These are phyloP conservation scores for Agaricus sinodeliciosus DNA, from an alignment of 768 basidiomycete species.

Conservation along the genomic window DNA sequence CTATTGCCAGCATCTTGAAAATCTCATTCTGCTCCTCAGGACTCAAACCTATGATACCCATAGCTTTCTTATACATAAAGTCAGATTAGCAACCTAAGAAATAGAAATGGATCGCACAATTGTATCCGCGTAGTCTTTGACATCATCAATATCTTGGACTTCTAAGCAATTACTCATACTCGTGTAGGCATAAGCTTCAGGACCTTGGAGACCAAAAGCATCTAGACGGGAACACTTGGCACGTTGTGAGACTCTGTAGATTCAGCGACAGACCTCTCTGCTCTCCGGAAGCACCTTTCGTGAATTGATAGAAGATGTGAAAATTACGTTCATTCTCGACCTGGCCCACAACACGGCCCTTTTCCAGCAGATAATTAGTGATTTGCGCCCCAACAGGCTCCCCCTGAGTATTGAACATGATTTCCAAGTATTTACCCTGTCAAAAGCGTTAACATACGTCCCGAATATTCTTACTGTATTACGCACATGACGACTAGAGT, in stretches of 20 bases:
- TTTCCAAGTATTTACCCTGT: slow-evolving; percentile 98
- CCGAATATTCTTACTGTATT: background rate
- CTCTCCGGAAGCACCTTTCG: slow-evolving; percentile 85
- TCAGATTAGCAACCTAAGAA: slow-evolving; percentile 4
- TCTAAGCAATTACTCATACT: slow-evolving; percentile 88
- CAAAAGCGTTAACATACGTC: slow-evolving; percentile 14
- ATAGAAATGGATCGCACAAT: slow-evolving; percentile 44
- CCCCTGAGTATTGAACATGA: slow-evolving; percentile 93
- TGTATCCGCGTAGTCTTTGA: slow-evolving; percentile 82
- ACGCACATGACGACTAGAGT: slow-evolving; percentile 95
- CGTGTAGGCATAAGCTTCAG: slow-evolving; percentile 92
- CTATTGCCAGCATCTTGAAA: slow-evolving; percentile 83
- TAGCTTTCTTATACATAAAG: slow-evolving; percentile 60
- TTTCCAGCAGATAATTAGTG: slow-evolving; percentile 96
- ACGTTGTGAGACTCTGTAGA: background rate
- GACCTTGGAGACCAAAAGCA: slow-evolving; percentile 91
- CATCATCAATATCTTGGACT: slow-evolving; percentile 88
- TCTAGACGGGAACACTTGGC: slow-evolving; percentile 42
- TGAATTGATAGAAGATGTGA: slow-evolving; percentile 99
- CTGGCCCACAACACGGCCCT: slow-evolving; percentile 94
- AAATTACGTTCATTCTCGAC: slow-evolving; percentile 96
- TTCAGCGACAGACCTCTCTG: slow-evolving; percentile 63
- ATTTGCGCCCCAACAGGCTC: slow-evolving; percentile 97
- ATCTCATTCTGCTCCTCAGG: slow-evolving; percentile 85
- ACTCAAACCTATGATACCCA: slow-evolving; percentile 88